A percentile compares a stretch with the other conserved stretches of the same genome.
phyloP scores from a whole-genome alignment of 176 grass and related monocot species.

The Thalia dealbata region DNA sequence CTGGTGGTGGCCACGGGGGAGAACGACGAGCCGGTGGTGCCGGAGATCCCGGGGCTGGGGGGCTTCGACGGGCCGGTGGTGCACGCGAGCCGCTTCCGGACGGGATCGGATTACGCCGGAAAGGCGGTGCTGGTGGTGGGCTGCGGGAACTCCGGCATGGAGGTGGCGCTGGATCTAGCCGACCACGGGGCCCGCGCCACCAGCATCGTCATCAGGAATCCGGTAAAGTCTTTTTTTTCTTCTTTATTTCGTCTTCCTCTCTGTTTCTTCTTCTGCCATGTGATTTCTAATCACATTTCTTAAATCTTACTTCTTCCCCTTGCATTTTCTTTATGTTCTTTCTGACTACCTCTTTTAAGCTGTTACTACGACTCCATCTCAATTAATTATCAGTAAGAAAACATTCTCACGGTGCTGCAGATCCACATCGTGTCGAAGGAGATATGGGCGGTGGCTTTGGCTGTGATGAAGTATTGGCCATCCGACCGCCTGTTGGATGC shows the following conservation, averaged over 20 bases:
- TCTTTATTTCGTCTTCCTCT: too few species aligned
- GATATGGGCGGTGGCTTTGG: constrained; percentile 7
- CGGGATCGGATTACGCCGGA: constrained; percentile 24
- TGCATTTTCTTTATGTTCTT: too few species aligned
- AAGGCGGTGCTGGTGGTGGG: constrained; percentile 71
- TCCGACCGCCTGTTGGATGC: not conserved
- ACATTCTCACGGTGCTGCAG: constrained; percentile 8
- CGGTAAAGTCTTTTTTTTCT: too few species aligned
- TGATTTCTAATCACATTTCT: too few species aligned
- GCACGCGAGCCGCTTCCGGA: constrained; percentile 49
- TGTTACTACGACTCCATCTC: too few species aligned
- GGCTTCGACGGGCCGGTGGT: constrained; percentile 37
- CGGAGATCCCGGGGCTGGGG: constrained; percentile 48
- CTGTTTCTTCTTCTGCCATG: too few species aligned
- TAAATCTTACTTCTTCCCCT: too few species aligned
- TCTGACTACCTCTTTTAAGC: too few species aligned
- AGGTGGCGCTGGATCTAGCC: constrained; percentile 65
- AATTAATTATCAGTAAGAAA: too few species aligned
- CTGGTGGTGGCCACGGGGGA: constrained; percentile 67
- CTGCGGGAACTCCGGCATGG: constrained; percentile 84
- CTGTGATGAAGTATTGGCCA: not conserved
- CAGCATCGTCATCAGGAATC: constrained; percentile 42
- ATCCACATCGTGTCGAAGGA: constrained; percentile 9
- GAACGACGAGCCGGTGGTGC: constrained; percentile 55
- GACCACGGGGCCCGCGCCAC: constrained; percentile 34